Percentiles rank a stretch among this genome's conserved stretches.
These are phyloP conservation scores for Auriscalpium microsporum DNA, from an alignment of 768 basidiomycete species.

Conservation along the genomic window DNA sequence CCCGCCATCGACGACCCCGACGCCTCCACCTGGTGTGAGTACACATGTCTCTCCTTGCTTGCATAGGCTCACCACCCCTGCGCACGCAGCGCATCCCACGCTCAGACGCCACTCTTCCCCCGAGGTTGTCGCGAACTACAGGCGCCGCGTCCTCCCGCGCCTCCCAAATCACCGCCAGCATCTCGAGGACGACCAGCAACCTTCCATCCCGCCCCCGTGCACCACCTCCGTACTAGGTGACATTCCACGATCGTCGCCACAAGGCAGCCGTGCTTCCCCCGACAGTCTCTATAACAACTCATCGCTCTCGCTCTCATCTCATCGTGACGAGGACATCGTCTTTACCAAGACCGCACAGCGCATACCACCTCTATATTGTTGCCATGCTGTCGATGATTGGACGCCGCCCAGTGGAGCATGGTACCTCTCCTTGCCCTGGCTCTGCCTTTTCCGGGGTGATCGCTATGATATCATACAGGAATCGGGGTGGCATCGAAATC, in stretches of 20 bases:
- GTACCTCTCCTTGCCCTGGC: too few species aligned
- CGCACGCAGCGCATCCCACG: slow-evolving; percentile 69
- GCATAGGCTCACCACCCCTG: slow-evolving; percentile 8
- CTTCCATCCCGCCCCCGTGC: slow-evolving; percentile 58
- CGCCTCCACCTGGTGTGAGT: slow-evolving; percentile 94
- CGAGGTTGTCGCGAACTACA: slow-evolving; percentile 89
- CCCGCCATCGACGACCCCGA: slow-evolving; percentile 93
- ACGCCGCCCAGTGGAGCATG: too few species aligned
- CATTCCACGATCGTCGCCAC: slow-evolving; percentile 38
- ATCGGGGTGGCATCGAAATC: too few species aligned
- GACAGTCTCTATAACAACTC: slow-evolving; percentile 68
- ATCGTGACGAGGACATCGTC: slow-evolving; percentile 48
- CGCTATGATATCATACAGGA: too few species aligned
- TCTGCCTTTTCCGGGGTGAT: too few species aligned
- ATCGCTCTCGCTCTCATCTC: too few species aligned
- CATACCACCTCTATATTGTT: too few species aligned
- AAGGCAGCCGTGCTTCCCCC: slow-evolving; percentile 60
- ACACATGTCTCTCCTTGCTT: slow-evolving; percentile 7
- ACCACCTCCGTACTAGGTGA: slow-evolving; percentile 64
- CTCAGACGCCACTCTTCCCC: slow-evolving; percentile 84
- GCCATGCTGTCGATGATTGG: too few species aligned
- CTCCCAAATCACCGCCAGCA: slow-evolving; percentile 82
- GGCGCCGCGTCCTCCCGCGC: slow-evolving; percentile 90
- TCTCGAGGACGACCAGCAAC: slow-evolving; percentile 50
- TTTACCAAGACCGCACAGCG: background rate